Evolutionary conservation across 2,329 filamentous ascomycete species (phyloP).

Genomic region (Pseudogymnoascus sp.): DNA sequence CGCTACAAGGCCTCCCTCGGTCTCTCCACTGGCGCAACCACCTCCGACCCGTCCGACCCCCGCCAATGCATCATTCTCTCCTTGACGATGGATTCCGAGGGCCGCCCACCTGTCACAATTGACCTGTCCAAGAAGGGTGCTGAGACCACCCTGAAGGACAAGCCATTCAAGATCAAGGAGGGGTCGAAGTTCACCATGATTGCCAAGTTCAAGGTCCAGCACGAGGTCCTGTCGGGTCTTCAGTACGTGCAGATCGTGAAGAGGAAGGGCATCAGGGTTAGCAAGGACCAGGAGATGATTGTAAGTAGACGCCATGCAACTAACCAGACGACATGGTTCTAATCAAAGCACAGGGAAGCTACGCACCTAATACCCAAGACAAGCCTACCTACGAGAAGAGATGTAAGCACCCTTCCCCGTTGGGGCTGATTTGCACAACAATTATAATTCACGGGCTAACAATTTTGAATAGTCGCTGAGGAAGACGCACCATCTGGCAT

Average conservation of each 20-base stretch:
- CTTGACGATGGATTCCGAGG: slow-evolving; percentile 78
- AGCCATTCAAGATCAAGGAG: slow-evolving; percentile 97
- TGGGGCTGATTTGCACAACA: background rate
- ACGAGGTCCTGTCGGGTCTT: slow-evolving; percentile 88
- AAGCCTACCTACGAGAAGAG: slow-evolving; percentile 81
- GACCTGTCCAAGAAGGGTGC: slow-evolving; percentile 70
- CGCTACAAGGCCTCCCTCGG: slow-evolving; percentile 97
- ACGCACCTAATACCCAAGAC: slow-evolving; percentile 84
- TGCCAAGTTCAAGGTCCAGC: slow-evolving; percentile 89
- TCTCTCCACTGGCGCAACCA: slow-evolving; percentile 62
- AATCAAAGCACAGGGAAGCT: slow-evolving; percentile 60
- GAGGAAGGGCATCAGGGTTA: slow-evolving; percentile 75
- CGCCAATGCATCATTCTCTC: slow-evolving; percentile 90
- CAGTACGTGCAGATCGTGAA: slow-evolving; percentile 95
- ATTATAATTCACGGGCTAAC: slow-evolving; percentile 5
- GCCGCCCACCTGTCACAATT: slow-evolving; percentile 78
- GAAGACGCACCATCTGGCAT: slow-evolving; percentile 91
- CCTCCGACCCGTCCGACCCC: slow-evolving; percentile 71
- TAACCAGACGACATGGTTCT: background rate
- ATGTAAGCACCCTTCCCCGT: slow-evolving; percentile 52
- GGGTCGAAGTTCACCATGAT: slow-evolving; percentile 90
- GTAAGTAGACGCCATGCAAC: slow-evolving; percentile 45
- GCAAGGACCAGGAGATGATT: slow-evolving; percentile 98
- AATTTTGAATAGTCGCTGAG: slow-evolving; percentile 59
- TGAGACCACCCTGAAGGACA: slow-evolving; percentile 71